Evolutionary conservation across 2,329 filamentous ascomycete genomes (phyloP).

Genomic region (Neurospora sp.): DNA sequence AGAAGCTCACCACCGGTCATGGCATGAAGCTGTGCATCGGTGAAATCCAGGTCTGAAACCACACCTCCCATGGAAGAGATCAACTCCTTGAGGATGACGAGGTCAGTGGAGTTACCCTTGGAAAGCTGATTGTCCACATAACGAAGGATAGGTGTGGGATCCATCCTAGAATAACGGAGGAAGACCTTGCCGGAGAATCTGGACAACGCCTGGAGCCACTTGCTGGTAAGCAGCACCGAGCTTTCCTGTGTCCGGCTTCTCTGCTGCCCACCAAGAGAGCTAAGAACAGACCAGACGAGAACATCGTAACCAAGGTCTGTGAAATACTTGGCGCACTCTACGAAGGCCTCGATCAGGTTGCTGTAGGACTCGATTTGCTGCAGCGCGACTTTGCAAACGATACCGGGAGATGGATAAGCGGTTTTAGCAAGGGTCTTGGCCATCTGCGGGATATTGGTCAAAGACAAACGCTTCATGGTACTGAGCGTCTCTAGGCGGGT

Average conservation of each 20-base stretch:
- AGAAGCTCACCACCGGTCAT: slow-evolving; percentile 80
- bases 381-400: slow-evolving; percentile 83
- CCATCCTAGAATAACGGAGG: slow-evolving; percentile 73
- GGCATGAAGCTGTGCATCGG: slow-evolving; percentile 74
- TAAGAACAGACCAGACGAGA: slow-evolving; percentile 84
- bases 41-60: slow-evolving; percentile 76
- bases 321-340: slow-evolving; percentile 91
- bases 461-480: slow-evolving; percentile 79
- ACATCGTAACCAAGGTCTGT: slow-evolving; percentile 89
- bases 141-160: slow-evolving; percentile 74
- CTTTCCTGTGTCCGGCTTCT: slow-evolving; percentile 53
- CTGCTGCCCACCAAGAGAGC: slow-evolving; percentile 50
- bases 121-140: slow-evolving; percentile 82
- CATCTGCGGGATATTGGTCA: slow-evolving; percentile 78
- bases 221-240: slow-evolving; percentile 65
- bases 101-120: slow-evolving; percentile 74
- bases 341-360: slow-evolving; percentile 89
- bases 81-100: slow-evolving; percentile 85
- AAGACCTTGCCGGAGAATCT: slow-evolving; percentile 89
- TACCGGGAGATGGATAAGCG: slow-evolving; percentile 80
- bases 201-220: slow-evolving; percentile 84
- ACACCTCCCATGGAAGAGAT: slow-evolving; percentile 92
- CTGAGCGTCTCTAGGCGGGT: slow-evolving; percentile 72
- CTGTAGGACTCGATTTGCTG: slow-evolving; percentile 88
- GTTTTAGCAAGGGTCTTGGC: slow-evolving; percentile 83